A percentile compares a stretch with the other conserved stretches of the same genome.
Evolutionary conservation across 1,284 basidiomycete genomes (phyloP).

Genomic region (Heliocybe sulcata): DNA sequence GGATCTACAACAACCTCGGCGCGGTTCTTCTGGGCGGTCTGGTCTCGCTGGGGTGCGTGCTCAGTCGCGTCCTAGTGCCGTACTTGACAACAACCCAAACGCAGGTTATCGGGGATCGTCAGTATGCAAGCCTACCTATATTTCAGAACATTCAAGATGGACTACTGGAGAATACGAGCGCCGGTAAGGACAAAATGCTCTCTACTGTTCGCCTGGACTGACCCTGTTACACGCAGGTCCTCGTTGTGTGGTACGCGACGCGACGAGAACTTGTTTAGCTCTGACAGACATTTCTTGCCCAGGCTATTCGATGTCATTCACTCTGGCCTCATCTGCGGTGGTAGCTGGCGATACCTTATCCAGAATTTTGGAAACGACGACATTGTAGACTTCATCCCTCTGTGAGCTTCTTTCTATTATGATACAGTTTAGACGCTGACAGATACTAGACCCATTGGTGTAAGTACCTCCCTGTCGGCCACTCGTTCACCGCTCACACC

Average conservation of each 20-base stretch:
- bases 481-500: slow-evolving; percentile 1
- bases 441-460: slow-evolving; percentile 31
- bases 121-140: slow-evolving; percentile 11
- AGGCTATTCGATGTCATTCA: slow-evolving; percentile 28
- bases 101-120: slow-evolving; percentile 10
- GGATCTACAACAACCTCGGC: background rate
- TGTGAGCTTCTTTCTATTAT: slow-evolving; percentile 18
- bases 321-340: slow-evolving; percentile 25
- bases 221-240: background rate
- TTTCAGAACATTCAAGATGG: slow-evolving; percentile 8
- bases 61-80: background rate
- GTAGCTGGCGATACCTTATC: slow-evolving; percentile 33
- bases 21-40: background rate
- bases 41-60: background rate
- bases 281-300: background rate
- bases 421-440: background rate
- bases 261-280: background rate
- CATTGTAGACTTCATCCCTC: slow-evolving; percentile 27
- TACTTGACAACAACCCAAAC: background rate
- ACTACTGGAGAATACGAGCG: slow-evolving; percentile 5
- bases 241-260: background rate
- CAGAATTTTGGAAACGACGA: slow-evolving; percentile 25
- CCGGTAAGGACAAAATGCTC: slow-evolving; percentile 3
- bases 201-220: background rate
- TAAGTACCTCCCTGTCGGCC: slow-evolving; percentile 17